Evolutionary conservation across 139 green algal species (phyloP).

Genomic region (Chlamydomonas sp.): DNA sequence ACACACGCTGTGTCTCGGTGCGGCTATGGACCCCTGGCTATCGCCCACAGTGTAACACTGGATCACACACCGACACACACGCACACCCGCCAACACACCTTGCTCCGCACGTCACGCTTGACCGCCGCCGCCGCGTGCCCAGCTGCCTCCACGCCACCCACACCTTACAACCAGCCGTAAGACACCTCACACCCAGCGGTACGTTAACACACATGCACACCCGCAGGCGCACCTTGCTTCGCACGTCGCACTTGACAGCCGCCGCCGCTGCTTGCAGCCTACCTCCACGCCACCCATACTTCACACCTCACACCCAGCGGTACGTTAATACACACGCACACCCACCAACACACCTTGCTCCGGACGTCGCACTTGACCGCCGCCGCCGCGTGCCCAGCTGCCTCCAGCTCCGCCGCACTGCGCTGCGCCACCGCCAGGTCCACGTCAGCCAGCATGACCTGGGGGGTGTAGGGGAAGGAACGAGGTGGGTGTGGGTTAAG

Average conservation of each 20-base stretch:
- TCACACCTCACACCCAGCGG: slow-evolving; percentile 62
- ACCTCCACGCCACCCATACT: no score
- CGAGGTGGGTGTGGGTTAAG: no score
- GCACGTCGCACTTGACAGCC: no score
- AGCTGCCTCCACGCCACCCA: slow-evolving; percentile 48
- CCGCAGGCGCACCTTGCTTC: no score
- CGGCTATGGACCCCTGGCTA: no score
- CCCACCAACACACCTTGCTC: no score
- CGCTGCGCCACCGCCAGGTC: slow-evolving; percentile 58
- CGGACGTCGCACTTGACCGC: slow-evolving; percentile 26
- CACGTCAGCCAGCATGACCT: slow-evolving; percentile 80
- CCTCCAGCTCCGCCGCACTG: slow-evolving; percentile 45
- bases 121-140: slow-evolving; percentile 52
- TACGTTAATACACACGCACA: background rate
- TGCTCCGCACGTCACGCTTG: slow-evolving; percentile 28
- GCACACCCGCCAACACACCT: background rate
- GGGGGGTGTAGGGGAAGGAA: background rate
- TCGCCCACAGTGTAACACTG: background rate
- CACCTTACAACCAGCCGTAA: no score
- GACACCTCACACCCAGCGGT: slow-evolving; percentile 53
- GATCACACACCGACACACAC: background rate
- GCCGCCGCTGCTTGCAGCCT: no score
- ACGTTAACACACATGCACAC: slow-evolving; percentile 81
- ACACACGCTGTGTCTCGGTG: no score
- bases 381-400: slow-evolving; percentile 56